A percentile compares a stretch with the other conserved stretches of the same genome.
Evolutionary conservation across 805 yeast genomes (phyloP).

Genomic region (Saturnispora serradocipensis): DNA sequence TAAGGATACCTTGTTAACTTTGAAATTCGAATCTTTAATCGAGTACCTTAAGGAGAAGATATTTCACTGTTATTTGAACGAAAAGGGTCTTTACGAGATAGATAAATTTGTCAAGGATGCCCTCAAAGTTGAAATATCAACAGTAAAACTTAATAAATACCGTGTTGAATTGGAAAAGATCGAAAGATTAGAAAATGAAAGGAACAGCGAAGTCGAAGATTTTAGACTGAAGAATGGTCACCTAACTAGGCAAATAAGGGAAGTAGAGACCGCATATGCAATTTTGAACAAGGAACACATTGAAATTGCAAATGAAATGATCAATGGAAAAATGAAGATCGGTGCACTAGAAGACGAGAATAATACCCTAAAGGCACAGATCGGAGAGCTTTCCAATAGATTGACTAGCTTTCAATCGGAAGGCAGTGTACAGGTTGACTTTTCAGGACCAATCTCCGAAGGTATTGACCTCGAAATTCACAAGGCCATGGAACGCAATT

Average conservation of each 20-base stretch:
- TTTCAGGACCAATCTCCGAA: conserved; percentile 24
- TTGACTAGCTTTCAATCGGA: conserved; percentile 27
- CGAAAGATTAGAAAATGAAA: conserved; percentile 55
- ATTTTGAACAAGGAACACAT: conserved; percentile 75
- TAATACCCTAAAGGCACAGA: conserved; percentile 42
- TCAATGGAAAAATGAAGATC: conserved; percentile 62
- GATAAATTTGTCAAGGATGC: conserved; percentile 75
- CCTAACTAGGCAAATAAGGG: conserved; percentile 61
- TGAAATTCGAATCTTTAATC: conserved; percentile 69
- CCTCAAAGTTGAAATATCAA: conserved; percentile 60
- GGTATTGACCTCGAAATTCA: conserved; percentile 43
- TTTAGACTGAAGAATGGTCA: conserved; percentile 60
- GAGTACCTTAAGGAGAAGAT: conserved; percentile 71
- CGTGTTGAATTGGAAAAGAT: conserved; percentile 67
- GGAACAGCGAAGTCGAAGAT: conserved; percentile 51
- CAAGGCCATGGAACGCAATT: conserved; percentile 50
- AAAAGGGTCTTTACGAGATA: conserved; percentile 39
- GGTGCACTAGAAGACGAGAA: conserved; percentile 75
- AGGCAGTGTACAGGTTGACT: conserved; percentile 17
- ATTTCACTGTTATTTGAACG: conserved; percentile 52
- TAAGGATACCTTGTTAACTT: conserved; percentile 43
- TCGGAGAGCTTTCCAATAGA: conserved; percentile 38
- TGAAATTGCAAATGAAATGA: conserved; percentile 79
- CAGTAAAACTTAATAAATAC: conserved; percentile 62
- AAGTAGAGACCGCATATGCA: conserved; percentile 60